These are phyloP conservation scores for Theileria orientalis DNA, from an alignment of 169 alveolate species.

Conservation along the genomic window DNA sequence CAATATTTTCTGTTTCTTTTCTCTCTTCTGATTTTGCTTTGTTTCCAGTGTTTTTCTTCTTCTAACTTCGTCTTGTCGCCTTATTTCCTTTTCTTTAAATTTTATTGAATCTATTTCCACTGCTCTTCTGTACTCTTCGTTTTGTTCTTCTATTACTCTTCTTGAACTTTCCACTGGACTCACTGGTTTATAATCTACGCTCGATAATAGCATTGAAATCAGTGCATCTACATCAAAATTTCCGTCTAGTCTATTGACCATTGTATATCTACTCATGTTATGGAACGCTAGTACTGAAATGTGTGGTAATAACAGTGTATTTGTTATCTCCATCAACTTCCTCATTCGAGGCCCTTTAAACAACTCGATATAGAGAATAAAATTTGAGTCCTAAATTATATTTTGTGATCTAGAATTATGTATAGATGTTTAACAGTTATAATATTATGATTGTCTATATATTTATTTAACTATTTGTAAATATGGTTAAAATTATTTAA, in stretches of 20 bases:
- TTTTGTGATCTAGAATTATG: not conserved
- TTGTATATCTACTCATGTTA: not conserved
- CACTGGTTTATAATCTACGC: constrained; percentile 15
- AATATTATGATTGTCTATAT: too few relatives aligned
- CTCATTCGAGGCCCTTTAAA: constrained; percentile 51
- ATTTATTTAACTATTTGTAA: not conserved
- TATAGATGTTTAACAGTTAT: not conserved
- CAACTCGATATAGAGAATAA: constrained; percentile 28
- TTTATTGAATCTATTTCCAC: constrained; percentile 41
- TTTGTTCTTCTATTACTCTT: constrained; percentile 36
- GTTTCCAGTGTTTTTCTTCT: constrained; percentile 2
- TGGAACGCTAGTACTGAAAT: constrained; percentile 23
- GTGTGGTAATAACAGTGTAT: constrained; percentile 30
- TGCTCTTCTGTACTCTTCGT: constrained; percentile 41
- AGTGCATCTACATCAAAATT: constrained; percentile 9
- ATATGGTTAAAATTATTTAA: not conserved
- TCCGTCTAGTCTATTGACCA: constrained; percentile 31
- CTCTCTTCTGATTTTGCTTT: constrained; percentile 8
- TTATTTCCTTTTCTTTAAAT: constrained; percentile 14
- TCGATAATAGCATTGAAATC: constrained; percentile 8
- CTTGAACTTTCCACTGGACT: constrained; percentile 4
- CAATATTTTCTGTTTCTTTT: constrained; percentile 2
- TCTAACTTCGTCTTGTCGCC: constrained; percentile 16
- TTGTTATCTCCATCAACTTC: constrained; percentile 11
- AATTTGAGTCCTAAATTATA: constrained; percentile 39